A percentile compares a stretch with the other conserved stretches of the same genome.
These are phyloP conservation scores for Calonectria crousiana DNA, from an alignment of 2,329 filamentous ascomycete species.

Conservation along the genomic window DNA sequence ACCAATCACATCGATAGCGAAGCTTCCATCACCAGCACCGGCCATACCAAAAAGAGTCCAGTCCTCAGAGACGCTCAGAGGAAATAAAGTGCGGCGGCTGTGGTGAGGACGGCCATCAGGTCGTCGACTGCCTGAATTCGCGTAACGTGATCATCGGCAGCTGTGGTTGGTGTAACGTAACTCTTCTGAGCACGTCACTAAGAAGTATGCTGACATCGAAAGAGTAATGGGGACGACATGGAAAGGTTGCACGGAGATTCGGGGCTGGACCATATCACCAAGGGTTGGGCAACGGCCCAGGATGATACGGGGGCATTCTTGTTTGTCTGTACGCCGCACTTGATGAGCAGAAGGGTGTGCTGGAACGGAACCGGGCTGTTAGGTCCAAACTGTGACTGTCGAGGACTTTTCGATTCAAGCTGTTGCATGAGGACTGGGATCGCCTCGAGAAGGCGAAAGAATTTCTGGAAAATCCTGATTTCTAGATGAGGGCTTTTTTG, in stretches of 20 bases:
- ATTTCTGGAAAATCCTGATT: not conserved
- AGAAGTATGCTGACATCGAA: not conserved
- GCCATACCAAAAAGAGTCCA: not conserved
- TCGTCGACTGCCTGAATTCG: not conserved
- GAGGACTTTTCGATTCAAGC: not conserved
- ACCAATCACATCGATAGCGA: not conserved
- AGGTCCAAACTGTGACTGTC: not conserved
- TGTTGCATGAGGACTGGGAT: not conserved
- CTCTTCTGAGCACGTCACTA: not conserved
- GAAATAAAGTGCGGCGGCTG: not conserved
- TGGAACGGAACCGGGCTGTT: not conserved
- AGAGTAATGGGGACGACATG: not conserved
- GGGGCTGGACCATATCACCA: not conserved
- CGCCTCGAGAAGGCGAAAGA: not conserved
- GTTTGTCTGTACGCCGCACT: not conserved
- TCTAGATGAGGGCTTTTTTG: not conserved
- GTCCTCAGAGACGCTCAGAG: not conserved
- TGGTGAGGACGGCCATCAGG: not conserved
- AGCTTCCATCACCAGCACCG: not conserved
- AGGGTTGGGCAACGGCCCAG: not conserved
- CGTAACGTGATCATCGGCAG: not conserved
- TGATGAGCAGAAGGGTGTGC: not conserved
- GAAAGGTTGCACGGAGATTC: not conserved
- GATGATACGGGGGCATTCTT: not conserved
- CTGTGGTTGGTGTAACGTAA: not conserved